Evolutionary conservation across 768 basidiomycete genomes (phyloP).

Genomic region (Suillus variegatus): DNA sequence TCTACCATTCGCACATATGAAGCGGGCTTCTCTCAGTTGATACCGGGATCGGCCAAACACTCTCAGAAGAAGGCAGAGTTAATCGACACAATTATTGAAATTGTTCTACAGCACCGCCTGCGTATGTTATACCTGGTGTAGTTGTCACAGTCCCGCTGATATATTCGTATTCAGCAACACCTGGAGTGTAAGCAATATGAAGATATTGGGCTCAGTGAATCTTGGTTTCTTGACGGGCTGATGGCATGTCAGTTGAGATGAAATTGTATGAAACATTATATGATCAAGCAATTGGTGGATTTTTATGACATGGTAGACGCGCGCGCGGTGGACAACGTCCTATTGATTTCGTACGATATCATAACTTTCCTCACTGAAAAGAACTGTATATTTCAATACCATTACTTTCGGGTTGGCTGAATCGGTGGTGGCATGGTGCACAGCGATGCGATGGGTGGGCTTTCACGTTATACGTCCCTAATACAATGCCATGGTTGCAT

Average conservation of each 20-base stretch:
- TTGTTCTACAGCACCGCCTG: background rate
- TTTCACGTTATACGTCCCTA: too few species aligned
- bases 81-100: background rate
- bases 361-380: background rate
- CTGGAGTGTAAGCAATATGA: background rate
- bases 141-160: background rate
- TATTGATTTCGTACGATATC: background rate
- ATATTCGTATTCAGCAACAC: background rate
- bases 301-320: too few species aligned
- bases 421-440: too few species aligned
- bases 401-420: too few species aligned
- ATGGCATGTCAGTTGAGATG: too few species aligned
- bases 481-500: background rate
- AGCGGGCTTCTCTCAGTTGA: background rate
- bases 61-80: background rate
- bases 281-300: too few species aligned
- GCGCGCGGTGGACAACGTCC: background rate
- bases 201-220: background rate
- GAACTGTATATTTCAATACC: background rate
- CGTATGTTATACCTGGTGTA: background rate
- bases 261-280: too few species aligned
- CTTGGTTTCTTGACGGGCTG: background rate
- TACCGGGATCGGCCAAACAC: background rate
- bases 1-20: background rate
- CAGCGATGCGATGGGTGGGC: too few species aligned